A percentile compares a stretch with the other conserved stretches of the same genome.
Evolutionary conservation across 306 rosid genomes (phyloP).

Genomic region (Malus orientalis): DNA sequence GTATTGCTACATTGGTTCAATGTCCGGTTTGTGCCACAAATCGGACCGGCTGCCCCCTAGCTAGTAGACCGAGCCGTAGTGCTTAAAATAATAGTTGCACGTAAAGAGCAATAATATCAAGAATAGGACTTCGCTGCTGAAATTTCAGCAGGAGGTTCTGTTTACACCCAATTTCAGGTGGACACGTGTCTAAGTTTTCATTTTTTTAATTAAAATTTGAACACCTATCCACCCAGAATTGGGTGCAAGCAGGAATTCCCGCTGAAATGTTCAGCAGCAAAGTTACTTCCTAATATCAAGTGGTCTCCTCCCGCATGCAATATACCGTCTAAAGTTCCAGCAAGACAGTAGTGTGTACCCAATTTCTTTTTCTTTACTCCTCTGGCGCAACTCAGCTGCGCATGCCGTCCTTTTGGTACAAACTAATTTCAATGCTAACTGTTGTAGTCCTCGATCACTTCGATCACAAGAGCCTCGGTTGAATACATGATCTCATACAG

Average conservation of each 20-base stretch:
- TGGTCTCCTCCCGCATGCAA: background rate
- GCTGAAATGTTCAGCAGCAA: too few species aligned
- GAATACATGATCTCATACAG: too few species aligned
- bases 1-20: too few species aligned
- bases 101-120: background rate
- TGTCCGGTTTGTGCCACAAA: too few species aligned
- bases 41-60: too few species aligned
- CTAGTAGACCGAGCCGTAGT: too few species aligned
- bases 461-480: background rate
- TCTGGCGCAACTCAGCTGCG: background rate
- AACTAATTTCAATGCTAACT: background rate
- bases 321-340: background rate
- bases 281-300: background rate
- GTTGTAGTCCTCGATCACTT: background rate
- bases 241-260: accelerated
- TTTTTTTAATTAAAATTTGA: too few species aligned
- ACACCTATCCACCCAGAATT: accelerated
- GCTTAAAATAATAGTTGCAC: background rate
- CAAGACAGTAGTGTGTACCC: background rate
- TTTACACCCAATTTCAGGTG: accelerated
- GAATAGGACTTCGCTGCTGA: too few species aligned
- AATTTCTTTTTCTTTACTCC: background rate
- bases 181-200: too few species aligned
- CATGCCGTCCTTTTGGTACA: background rate
- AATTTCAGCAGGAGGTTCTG: too few species aligned